These are phyloP conservation scores for Curvularia sp. DNA, from an alignment of 2,329 filamentous ascomycete species.

Conservation along the genomic window DNA sequence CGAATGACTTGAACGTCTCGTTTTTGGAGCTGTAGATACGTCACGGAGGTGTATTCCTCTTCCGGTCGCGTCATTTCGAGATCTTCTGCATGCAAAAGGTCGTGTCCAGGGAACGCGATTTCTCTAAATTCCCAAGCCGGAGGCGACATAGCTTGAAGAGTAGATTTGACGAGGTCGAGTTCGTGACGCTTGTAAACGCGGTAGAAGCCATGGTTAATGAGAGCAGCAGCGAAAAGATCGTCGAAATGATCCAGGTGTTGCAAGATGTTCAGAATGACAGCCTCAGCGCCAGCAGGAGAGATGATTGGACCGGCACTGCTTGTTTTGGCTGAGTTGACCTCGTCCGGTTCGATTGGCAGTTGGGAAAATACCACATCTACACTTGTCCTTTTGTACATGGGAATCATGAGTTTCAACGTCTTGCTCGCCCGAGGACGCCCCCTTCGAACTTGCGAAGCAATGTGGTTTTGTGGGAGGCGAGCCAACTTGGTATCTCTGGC, in stretches of 20 bases:
- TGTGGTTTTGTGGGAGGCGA: slow-evolving; percentile 39
- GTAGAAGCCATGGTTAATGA: slow-evolving; percentile 64
- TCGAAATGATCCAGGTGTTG: slow-evolving; percentile 57
- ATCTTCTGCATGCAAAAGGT: slow-evolving; percentile 50
- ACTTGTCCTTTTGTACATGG: slow-evolving; percentile 27
- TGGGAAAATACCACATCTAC: slow-evolving; percentile 34
- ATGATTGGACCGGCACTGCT: slow-evolving; percentile 45
- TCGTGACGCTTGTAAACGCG: slow-evolving; percentile 65
- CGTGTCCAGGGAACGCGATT: slow-evolving; percentile 61
- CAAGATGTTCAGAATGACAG: slow-evolving; percentile 62
- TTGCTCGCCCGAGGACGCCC: slow-evolving; percentile 25
- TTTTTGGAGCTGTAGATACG: slow-evolving; percentile 61
- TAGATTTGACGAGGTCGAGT: slow-evolving; percentile 59
- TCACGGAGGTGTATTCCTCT: slow-evolving; percentile 60
- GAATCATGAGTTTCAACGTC: slow-evolving; percentile 36
- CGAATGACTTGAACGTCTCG: slow-evolving; percentile 62
- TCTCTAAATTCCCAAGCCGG: slow-evolving; percentile 68
- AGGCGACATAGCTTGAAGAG: slow-evolving; percentile 61
- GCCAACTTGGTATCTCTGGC: slow-evolving; percentile 31
- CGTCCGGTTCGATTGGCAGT: slow-evolving; percentile 19
- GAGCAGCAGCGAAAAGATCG: slow-evolving; percentile 63
- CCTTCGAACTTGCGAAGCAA: slow-evolving; percentile 39
- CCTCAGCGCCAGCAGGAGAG: slow-evolving; percentile 54
- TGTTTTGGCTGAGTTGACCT: slow-evolving; percentile 12
- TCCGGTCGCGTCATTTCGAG: slow-evolving; percentile 55